Evolutionary conservation across 2,329 filamentous ascomycete species (phyloP).

Genomic region (Arachnomyces sp.): DNA sequence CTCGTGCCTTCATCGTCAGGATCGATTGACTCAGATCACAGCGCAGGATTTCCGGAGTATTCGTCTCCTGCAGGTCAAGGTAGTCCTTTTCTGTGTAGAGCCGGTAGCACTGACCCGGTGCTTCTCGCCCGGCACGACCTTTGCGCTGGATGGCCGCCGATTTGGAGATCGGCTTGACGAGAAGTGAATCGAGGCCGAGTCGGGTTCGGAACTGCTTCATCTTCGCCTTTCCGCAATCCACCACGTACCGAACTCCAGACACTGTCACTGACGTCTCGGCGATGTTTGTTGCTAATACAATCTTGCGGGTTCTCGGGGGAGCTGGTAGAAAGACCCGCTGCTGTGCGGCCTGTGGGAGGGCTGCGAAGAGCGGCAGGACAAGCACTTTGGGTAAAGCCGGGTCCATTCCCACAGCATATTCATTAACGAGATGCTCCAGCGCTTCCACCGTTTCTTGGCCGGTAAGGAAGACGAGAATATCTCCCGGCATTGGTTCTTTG

Average conservation of each 20-base stretch:
- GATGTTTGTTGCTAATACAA: constrained; percentile 92
- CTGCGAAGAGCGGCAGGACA: constrained; percentile 78
- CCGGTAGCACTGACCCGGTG: constrained; percentile 78
- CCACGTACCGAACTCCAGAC: constrained; percentile 79
- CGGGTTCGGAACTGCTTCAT: constrained; percentile 81
- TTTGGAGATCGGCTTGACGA: constrained; percentile 84
- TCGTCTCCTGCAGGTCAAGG: constrained; percentile 59
- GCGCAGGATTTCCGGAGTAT: constrained; percentile 79
- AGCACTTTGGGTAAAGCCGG: constrained; percentile 61
- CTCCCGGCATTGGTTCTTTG: constrained; percentile 83
- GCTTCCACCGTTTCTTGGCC: constrained; percentile 89
- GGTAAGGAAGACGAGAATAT: constrained; percentile 84
- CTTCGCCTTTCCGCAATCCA: constrained; percentile 91
- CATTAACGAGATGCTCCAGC: constrained; percentile 69
- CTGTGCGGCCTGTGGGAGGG: constrained; percentile 77
- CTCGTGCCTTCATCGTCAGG: constrained; percentile 86
- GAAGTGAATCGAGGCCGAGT: constrained; percentile 79
- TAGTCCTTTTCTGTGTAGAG: constrained; percentile 79
- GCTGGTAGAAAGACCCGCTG: constrained; percentile 75
- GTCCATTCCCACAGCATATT: constrained; percentile 64
- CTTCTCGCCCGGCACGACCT: constrained; percentile 88
- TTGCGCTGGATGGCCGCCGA: constrained; percentile 87
- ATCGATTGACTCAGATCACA: constrained; percentile 81
- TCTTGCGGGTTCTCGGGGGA: constrained; percentile 67
- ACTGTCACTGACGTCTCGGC: constrained; percentile 98